Percentiles rank a stretch among this genome's conserved stretches.
Conservation (phyloP, 2,329 filamentous ascomycete genomes). For the Alternaria sp. region DNA sequence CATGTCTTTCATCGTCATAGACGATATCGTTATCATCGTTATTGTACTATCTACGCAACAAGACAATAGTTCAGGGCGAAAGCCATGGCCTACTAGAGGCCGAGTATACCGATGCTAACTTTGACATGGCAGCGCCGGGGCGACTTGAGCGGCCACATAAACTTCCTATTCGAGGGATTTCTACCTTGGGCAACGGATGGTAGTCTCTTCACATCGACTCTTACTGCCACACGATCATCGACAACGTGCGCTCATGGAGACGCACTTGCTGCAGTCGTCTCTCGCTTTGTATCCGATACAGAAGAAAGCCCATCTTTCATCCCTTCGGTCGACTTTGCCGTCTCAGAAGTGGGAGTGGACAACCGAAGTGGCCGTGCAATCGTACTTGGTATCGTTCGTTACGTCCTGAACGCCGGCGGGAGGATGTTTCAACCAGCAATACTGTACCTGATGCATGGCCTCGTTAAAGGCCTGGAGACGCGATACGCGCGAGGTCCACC, state of each 20-base stretch:
- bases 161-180: slow-evolving; percentile 50
- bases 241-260: slow-evolving; percentile 52
- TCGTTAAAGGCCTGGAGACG: slow-evolving; percentile 43
- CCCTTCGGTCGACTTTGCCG: neutral
- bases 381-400: slow-evolving; percentile 43
- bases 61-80: neutral
- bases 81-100: neutral
- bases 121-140: neutral
- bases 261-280: slow-evolving; percentile 46
- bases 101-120: neutral
- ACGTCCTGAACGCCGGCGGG: slow-evolving; percentile 42
- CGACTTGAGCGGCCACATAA: slow-evolving; percentile 10
- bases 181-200: slow-evolving; percentile 58
- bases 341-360: slow-evolving; percentile 4
- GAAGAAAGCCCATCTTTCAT: neutral
- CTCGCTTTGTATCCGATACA: slow-evolving; percentile 32
- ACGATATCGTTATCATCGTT: neutral
- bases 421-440: slow-evolving; percentile 51
- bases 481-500: neutral
- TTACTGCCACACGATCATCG: slow-evolving; percentile 37
- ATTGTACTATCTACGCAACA: neutral
- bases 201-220: slow-evolving; percentile 50
- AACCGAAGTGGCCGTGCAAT: slow-evolving; percentile 22
- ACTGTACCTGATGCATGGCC: slow-evolving; percentile 53
- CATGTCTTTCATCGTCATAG: neutral